Evolutionary conservation across 345 rosid species (phyloP).

Genomic region (Raphanus sativus): DNA sequence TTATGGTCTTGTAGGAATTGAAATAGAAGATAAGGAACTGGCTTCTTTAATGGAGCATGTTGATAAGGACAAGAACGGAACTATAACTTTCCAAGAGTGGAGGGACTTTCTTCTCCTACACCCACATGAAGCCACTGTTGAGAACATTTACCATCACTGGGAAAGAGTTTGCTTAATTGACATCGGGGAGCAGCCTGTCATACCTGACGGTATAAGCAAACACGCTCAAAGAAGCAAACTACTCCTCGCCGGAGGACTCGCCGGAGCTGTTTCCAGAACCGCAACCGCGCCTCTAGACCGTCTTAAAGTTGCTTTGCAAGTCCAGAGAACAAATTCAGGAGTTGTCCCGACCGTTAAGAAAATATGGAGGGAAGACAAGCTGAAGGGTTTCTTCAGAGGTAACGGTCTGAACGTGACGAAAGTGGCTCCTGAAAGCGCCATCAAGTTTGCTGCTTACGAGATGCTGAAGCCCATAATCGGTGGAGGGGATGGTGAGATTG

Average conservation of each 20-base stretch:
- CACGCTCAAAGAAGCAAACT: slow-evolving; percentile 74
- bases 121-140: slow-evolving; percentile 95
- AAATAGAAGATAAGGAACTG: slow-evolving; percentile 84
- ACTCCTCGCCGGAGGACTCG: slow-evolving; percentile 91
- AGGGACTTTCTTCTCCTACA: slow-evolving; percentile 91
- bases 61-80: slow-evolving; percentile 94
- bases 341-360: slow-evolving; percentile 67
- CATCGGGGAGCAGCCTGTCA: slow-evolving; percentile 92
- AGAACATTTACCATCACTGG: slow-evolving; percentile 88
- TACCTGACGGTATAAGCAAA: slow-evolving; percentile 88
- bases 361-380: slow-evolving; percentile 74
- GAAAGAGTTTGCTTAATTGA: slow-evolving; percentile 93
- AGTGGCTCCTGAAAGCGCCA: slow-evolving; percentile 98
- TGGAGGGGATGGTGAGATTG: slow-evolving; percentile 57
- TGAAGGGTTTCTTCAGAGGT: slow-evolving; percentile 86
- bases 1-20: slow-evolving; percentile 63
- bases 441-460: slow-evolving; percentile 86
- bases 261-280: slow-evolving; percentile 94
- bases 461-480: slow-evolving; percentile 65
- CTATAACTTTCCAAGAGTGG: slow-evolving; percentile 97
- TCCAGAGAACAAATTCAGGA: slow-evolving; percentile 59
- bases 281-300: slow-evolving; percentile 96
- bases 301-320: slow-evolving; percentile 85
- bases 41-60: slow-evolving; percentile 93
- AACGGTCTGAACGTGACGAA: slow-evolving; percentile 86